phyloP scores from a whole-genome alignment of 2,329 filamentous ascomycete species.

The Cephalotrichum gorgonifer region DNA sequence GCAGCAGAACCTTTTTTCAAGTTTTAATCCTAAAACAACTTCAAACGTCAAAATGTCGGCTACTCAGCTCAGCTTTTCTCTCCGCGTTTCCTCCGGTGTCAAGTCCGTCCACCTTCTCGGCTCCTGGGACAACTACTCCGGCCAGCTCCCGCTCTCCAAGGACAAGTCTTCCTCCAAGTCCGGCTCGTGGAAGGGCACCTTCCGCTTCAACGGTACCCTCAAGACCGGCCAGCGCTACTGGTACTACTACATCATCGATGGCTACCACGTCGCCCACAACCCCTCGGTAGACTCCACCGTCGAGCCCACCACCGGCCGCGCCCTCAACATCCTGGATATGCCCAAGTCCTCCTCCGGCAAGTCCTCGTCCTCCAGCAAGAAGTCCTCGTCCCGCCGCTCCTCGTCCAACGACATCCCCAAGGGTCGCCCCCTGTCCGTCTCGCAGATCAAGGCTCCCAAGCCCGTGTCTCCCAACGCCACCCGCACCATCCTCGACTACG shows the following conservation, averaged over 20 bases:
- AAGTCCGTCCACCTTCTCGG: conserved; percentile 96
- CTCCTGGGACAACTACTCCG: conserved; percentile 95
- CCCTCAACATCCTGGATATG: conserved; percentile 95
- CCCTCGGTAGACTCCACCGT: conserved; percentile 79
- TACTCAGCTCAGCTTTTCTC: conserved; percentile 89
- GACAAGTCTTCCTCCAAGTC: conserved; percentile 74
- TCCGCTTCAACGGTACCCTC: conserved; percentile 82
- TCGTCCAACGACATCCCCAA: conserved; percentile 64
- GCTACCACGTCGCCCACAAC: conserved; percentile 96
- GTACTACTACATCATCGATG: conserved; percentile 99
- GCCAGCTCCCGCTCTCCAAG: conserved; percentile 89
- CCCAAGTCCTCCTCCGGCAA: conserved; percentile 38
- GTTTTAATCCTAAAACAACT: neutral
- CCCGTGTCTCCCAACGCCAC: conserved; percentile 82
- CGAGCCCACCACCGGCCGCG: conserved; percentile 93
- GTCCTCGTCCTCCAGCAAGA: conserved; percentile 20
- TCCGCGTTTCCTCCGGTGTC: conserved; percentile 91
- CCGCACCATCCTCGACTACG: conserved; percentile 70
- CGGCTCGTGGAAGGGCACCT: conserved; percentile 90
- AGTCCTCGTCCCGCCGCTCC: conserved; percentile 35
- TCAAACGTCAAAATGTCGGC: conserved; percentile 6
- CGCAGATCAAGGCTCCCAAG: conserved; percentile 81
- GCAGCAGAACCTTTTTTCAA: neutral
- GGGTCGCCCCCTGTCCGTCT: conserved; percentile 78
- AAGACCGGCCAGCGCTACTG: conserved; percentile 90